These are phyloP conservation scores for Paraphoma sp. DNA, from an alignment of 2,329 filamentous ascomycete species.

Conservation along the genomic window DNA sequence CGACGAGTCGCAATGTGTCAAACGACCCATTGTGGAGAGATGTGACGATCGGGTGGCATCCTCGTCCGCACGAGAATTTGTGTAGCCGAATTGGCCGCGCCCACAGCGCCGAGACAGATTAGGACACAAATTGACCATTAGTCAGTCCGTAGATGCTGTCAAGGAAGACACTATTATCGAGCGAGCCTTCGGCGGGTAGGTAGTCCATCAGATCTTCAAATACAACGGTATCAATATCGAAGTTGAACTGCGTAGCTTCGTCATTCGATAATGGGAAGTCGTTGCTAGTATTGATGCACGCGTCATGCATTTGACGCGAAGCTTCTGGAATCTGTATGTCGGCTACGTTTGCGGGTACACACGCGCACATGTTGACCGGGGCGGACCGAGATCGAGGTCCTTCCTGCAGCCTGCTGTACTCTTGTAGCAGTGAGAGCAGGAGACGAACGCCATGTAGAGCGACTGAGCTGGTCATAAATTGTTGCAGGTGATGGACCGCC, in stretches of 20 bases:
- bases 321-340: conserved; percentile 15
- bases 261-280: conserved; percentile 16
- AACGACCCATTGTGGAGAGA: neutral
- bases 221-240: conserved; percentile 33
- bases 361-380: conserved; percentile 3
- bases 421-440: conserved; percentile 43
- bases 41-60: neutral
- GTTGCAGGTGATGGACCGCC: conserved; percentile 40
- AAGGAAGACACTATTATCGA: conserved; percentile 32
- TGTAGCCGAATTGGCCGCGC: no score
- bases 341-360: conserved; percentile 13
- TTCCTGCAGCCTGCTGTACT: conserved; percentile 31
- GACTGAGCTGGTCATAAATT: conserved; percentile 48
- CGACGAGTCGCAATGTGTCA: neutral
- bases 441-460: conserved; percentile 49
- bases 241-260: conserved; percentile 19
- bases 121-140: neutral
- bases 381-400: conserved; percentile 5
- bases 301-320: neutral
- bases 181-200: conserved; percentile 26
- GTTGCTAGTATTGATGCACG: conserved; percentile 2
- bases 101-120: neutral
- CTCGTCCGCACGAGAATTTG: no score
- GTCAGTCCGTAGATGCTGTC: conserved; percentile 15
- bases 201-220: conserved; percentile 36